Percentiles rank a stretch among this genome's conserved stretches.
Evolutionary conservation across 2,329 filamentous ascomycete species (phyloP).

Genomic region (Epicoccum nigrum): DNA sequence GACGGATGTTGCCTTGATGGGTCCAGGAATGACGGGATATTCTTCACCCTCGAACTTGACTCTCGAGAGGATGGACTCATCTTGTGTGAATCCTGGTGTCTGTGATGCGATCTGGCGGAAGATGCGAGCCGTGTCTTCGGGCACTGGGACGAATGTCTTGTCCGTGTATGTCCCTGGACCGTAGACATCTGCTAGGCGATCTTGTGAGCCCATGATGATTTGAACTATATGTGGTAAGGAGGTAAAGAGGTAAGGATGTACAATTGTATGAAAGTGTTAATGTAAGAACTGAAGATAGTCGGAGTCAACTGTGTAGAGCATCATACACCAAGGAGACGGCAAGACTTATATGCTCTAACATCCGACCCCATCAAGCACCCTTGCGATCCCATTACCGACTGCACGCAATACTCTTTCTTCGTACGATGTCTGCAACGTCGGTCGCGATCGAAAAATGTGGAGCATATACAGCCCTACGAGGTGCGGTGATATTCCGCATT

Average conservation of each 20-base stretch:
- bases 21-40: constrained; percentile 51
- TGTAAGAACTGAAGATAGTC: too few relatives aligned
- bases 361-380: neutral
- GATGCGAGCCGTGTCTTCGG: constrained; percentile 48
- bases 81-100: constrained; percentile 51
- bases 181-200: constrained; percentile 34
- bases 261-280: too few relatives aligned
- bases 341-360: neutral
- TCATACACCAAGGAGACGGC: neutral
- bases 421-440: constrained; percentile 8
- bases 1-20: constrained; percentile 53
- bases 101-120: constrained; percentile 46
- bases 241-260: neutral
- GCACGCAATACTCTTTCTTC: neutral
- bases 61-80: constrained; percentile 38
- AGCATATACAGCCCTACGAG: constrained; percentile 1
- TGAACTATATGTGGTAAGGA: neutral
- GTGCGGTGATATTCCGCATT: constrained; percentile 11
- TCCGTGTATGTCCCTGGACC: constrained; percentile 52
- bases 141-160: constrained; percentile 46
- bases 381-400: neutral
- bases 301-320: too few relatives aligned
- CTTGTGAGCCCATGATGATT: constrained; percentile 10
- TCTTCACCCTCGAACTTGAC: constrained; percentile 51
- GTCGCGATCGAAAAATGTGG: neutral